Conservation (phyloP, 768 basidiomycete genomes). For the Phallus indusiatus region DNA sequence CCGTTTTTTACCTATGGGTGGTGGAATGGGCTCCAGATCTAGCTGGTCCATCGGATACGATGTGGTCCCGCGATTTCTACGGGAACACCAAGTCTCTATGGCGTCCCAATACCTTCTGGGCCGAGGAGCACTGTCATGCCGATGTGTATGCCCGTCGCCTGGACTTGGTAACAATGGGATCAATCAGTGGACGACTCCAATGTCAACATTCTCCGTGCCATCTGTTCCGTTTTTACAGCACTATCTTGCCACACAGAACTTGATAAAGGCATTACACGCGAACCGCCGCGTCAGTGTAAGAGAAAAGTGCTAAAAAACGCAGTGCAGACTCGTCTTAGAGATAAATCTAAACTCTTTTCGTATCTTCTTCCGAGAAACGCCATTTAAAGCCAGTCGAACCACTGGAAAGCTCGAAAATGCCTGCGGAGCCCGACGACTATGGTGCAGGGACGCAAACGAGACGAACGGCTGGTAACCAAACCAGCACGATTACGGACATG, state of each 20-base stretch:
- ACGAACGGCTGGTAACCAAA: too few relatives aligned
- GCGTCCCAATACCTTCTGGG: constrained; percentile 49
- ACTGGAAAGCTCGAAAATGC: too few relatives aligned
- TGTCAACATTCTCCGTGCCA: constrained; percentile 85
- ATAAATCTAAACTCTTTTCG: too few relatives aligned
- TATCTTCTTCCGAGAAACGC: too few relatives aligned
- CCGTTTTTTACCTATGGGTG: constrained; percentile 64
- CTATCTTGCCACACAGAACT: constrained; percentile 84
- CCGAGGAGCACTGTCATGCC: constrained; percentile 64
- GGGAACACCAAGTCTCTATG: constrained; percentile 66
- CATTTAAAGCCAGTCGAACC: too few relatives aligned
- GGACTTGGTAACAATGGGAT: constrained; percentile 38
- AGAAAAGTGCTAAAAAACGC: too few relatives aligned
- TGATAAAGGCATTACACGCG: too few relatives aligned
- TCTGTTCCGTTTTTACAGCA: constrained; percentile 77
- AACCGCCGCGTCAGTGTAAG: too few relatives aligned
- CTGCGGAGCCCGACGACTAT: too few relatives aligned
- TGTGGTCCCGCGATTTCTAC: constrained; percentile 47
- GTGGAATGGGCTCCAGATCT: constrained; percentile 50
- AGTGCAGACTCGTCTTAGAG: too few relatives aligned
- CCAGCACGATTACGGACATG: too few relatives aligned
- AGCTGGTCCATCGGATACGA: constrained; percentile 72
- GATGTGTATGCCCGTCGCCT: constrained; percentile 52
- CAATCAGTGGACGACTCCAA: constrained; percentile 41
- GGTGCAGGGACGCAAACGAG: too few relatives aligned